phyloP scores from a whole-genome alignment of 2,329 filamentous ascomycete species.

The Sporothrix brunneoviolacea region DNA sequence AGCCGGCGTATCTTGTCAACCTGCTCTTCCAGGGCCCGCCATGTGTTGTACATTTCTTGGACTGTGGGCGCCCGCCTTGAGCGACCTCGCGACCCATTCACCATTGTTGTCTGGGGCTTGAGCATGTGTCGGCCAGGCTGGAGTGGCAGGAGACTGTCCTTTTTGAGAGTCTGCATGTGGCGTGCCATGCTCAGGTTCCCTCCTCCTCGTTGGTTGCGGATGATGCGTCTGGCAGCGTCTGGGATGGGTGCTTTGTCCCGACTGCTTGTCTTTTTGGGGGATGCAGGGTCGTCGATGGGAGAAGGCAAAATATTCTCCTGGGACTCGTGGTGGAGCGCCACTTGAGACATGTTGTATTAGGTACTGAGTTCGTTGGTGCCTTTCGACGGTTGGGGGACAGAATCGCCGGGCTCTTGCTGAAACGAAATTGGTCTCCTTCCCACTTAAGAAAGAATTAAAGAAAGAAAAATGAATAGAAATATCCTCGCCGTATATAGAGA shows the following conservation, averaged over 20 bases:
- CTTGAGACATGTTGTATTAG: too few relatives aligned
- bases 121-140: not conserved
- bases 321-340: not conserved
- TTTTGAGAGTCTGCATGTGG: not conserved
- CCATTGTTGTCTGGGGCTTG: not conserved
- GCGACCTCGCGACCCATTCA: not conserved
- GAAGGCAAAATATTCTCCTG: not conserved
- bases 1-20: constrained; percentile 12
- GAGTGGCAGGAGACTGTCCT: not conserved
- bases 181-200: not conserved
- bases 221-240: constrained; percentile 4
- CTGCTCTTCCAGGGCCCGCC: constrained; percentile 16
- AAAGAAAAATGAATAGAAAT: too few relatives aligned
- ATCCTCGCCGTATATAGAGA: too few relatives aligned
- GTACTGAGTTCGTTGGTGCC: not conserved
- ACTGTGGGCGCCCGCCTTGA: constrained; percentile 7
- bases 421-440: too few relatives aligned
- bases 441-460: not conserved
- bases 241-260: constrained; percentile 8
- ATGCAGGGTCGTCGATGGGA: not conserved
- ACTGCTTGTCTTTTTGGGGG: not conserved
- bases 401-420: too few relatives aligned
- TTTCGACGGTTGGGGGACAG: too few relatives aligned
- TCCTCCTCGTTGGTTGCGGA: constrained; percentile 9
- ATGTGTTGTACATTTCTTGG: constrained; percentile 21